Percentiles rank a stretch among this genome's conserved stretches.
These are phyloP conservation scores for Echinochloa phyllopogon DNA, from an alignment of 176 grass and related monocot genomes.

Conservation along the genomic window DNA sequence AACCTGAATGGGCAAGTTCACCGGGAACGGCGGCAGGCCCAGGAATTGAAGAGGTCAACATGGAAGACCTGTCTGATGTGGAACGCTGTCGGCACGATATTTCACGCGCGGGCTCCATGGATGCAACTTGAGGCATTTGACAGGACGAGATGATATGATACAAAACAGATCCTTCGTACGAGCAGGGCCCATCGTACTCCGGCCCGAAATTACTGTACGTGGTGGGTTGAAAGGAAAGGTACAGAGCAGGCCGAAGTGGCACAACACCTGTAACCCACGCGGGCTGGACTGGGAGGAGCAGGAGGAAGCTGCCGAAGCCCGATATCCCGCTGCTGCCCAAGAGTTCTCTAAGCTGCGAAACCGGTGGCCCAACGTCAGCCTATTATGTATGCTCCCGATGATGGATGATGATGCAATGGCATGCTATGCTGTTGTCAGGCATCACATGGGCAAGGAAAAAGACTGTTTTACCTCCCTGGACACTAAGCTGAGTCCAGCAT, in stretches of 20 bases:
- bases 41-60: not conserved
- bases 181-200: no score
- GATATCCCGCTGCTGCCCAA: not conserved
- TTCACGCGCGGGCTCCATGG: not conserved
- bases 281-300: no score
- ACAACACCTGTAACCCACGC: not conserved
- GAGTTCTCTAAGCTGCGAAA: not conserved
- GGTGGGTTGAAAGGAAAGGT: no score
- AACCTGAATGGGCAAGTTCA: not conserved
- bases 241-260: not conserved
- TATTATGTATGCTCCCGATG: no score
- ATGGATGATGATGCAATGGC: no score
- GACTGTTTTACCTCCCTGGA: no score
- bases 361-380: not conserved
- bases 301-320: not conserved
- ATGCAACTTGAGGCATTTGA: not conserved
- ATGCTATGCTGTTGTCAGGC: not conserved
- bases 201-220: no score
- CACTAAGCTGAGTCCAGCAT: no score
- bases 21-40: not conserved
- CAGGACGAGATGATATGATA: not conserved
- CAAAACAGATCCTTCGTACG: no score
- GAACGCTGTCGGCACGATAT: slow-evolving; percentile 8
- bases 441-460: not conserved
- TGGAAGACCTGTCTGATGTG: not conserved